These are phyloP conservation scores for Stygiomarasmius scandens DNA, from an alignment of 1,284 basidiomycete genomes.

Conservation along the genomic window DNA sequence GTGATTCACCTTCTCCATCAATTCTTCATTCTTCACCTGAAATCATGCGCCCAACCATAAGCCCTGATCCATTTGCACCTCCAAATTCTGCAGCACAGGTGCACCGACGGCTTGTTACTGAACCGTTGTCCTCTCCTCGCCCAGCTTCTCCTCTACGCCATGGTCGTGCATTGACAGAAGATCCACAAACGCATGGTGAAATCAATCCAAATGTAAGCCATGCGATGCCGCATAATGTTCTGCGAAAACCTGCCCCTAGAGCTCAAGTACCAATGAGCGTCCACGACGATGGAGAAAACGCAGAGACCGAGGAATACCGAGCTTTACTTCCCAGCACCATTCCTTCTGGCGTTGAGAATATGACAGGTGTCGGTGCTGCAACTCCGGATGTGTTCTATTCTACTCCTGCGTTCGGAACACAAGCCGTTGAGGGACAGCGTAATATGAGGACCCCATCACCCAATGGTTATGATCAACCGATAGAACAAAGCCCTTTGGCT, in stretches of 20 bases:
- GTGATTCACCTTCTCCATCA: conserved; percentile 39
- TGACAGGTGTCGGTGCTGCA: conserved; percentile 64
- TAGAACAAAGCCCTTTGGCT: conserved; percentile 7
- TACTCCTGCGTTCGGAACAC: conserved; percentile 27
- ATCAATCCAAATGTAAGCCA: not conserved
- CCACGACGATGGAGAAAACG: conserved; percentile 41
- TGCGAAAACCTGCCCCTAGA: conserved; percentile 60
- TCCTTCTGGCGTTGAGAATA: conserved; percentile 52
- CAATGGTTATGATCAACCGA: not conserved
- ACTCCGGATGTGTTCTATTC: conserved; percentile 37
- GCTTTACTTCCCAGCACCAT: conserved; percentile 53
- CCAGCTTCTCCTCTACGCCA: conserved; percentile 23
- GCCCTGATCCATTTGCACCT: conserved; percentile 15
- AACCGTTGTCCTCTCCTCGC: conserved; percentile 27
- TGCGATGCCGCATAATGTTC: conserved; percentile 25
- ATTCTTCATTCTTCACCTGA: conserved; percentile 30
- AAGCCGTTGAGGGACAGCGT: not conserved
- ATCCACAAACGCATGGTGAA: not conserved
- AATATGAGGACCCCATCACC: conserved; percentile 20
- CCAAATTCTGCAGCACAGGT: conserved; percentile 8
- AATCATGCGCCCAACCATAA: conserved; percentile 19
- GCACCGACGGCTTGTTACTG: conserved; percentile 38
- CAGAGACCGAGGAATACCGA: conserved; percentile 35
- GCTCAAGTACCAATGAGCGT: conserved; percentile 67
- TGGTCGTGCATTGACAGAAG: conserved; percentile 32